phyloP scores from a whole-genome alignment of 1,284 basidiomycete species.

The Cutaneotrichosporon sp. region DNA sequence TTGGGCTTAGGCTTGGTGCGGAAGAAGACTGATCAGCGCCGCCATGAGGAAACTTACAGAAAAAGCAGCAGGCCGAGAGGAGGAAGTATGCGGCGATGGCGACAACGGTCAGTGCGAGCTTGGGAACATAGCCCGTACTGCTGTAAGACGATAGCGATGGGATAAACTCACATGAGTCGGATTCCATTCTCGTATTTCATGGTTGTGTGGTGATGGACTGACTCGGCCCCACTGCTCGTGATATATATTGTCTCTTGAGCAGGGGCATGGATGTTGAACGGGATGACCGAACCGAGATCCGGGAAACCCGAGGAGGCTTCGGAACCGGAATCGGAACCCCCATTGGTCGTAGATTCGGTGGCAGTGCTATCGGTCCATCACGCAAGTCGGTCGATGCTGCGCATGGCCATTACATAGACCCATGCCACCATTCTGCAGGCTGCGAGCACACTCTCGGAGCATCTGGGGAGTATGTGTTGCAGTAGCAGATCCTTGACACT shows the following conservation, averaged over 20 bases:
- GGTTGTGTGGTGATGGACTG: not conserved
- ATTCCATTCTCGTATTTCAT: constrained; percentile 6
- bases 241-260: not conserved
- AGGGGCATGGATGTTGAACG: no score
- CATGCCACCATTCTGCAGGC: no score
- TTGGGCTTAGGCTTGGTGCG: constrained; percentile 3
- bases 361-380: no score
- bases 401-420: no score
- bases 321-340: no score
- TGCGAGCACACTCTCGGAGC: no score
- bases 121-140: constrained; percentile 35
- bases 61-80: constrained; percentile 22
- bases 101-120: constrained; percentile 18
- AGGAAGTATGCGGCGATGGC: constrained; percentile 25
- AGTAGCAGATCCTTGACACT: no score
- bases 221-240: not conserved
- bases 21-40: not conserved
- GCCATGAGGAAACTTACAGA: constrained; percentile 22
- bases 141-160: not conserved
- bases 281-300: no score
- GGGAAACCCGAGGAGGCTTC: no score
- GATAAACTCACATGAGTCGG: not conserved
- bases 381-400: no score
- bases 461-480: no score
- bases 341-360: no score